Conservation (phyloP, 768 basidiomycete genomes). For the Hydnomerulius pinastri region DNA sequence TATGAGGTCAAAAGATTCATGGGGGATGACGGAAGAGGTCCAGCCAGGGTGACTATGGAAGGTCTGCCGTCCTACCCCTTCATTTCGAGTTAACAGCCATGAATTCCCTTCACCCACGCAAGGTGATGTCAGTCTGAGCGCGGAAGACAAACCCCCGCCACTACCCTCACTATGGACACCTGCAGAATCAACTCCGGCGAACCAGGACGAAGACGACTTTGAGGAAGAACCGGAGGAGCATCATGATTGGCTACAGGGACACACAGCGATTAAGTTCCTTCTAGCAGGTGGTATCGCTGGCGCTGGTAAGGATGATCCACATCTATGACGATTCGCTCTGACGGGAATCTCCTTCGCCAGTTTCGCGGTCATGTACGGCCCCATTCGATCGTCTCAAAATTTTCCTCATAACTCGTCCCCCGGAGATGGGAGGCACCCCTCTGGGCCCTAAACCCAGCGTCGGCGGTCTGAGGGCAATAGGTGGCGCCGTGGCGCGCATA, state of each 20-base stretch:
- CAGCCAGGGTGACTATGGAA: slow-evolving; percentile 87
- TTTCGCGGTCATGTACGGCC: slow-evolving; percentile 94
- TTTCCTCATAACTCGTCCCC: slow-evolving; percentile 89
- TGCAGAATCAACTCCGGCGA: slow-evolving; percentile 17
- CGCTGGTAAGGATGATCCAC: slow-evolving; percentile 59
- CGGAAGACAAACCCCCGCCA: slow-evolving; percentile 66
- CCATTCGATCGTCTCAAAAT: slow-evolving; percentile 97
- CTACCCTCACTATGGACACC: slow-evolving; percentile 15
- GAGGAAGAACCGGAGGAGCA: slow-evolving; percentile 64
- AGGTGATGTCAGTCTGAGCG: slow-evolving; percentile 81
- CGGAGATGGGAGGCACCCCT: slow-evolving; percentile 63
- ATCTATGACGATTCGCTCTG: neutral
- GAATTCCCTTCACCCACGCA: slow-evolving; percentile 26
- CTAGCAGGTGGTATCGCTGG: slow-evolving; percentile 94
- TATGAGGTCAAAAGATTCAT: slow-evolving; percentile 70
- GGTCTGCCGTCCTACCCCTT: slow-evolving; percentile 46
- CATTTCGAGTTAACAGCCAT: slow-evolving; percentile 17
- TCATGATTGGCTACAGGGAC: slow-evolving; percentile 61
- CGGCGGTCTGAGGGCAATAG: slow-evolving; percentile 65
- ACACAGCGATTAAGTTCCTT: slow-evolving; percentile 84
- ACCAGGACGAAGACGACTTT: slow-evolving; percentile 40
- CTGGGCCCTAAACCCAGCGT: slow-evolving; percentile 45
- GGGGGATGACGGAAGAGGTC: slow-evolving; percentile 75
- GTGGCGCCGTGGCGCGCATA: slow-evolving; percentile 73
- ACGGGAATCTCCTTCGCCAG: slow-evolving; percentile 41